These are phyloP conservation scores for Tricholoma flavovirens DNA, from an alignment of 768 basidiomycete genomes.

Conservation along the genomic window DNA sequence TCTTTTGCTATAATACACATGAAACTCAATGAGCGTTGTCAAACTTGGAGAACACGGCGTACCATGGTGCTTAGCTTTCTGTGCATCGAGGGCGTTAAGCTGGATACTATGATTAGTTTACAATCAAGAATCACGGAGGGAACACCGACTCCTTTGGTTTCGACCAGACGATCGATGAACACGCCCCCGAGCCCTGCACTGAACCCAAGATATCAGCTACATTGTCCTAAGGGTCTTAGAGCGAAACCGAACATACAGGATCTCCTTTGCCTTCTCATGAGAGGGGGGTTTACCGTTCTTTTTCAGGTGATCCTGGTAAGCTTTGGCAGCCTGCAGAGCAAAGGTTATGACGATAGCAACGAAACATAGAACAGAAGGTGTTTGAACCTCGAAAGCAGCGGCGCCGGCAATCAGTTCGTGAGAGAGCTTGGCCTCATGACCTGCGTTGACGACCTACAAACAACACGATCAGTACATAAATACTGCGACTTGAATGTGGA, in stretches of 20 bases:
- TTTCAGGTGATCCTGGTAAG: conserved; percentile 50
- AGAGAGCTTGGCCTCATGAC: conserved; percentile 51
- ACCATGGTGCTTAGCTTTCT: conserved; percentile 25
- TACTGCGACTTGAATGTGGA: not conserved
- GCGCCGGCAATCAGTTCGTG: conserved; percentile 68
- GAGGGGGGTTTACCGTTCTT: conserved; percentile 41
- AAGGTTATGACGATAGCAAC: not conserved
- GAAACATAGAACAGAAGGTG: no score
- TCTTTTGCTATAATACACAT: conserved; percentile 1
- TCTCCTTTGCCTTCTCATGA: conserved; percentile 56
- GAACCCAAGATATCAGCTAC: not conserved
- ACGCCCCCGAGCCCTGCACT: conserved; percentile 52
- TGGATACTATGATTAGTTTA: conserved; percentile 11
- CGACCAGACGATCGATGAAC: conserved; percentile 47
- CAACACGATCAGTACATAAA: not conserved
- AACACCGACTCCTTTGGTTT: conserved; percentile 44
- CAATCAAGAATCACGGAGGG: not conserved
- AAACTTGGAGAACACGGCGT: not conserved
- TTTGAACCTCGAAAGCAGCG: conserved; percentile 53
- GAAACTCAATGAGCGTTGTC: not conserved
- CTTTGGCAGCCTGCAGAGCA: conserved; percentile 48
- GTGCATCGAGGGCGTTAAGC: conserved; percentile 26
- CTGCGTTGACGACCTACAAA: conserved; percentile 36
- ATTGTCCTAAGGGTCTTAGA: not conserved
- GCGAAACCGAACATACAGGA: conserved; percentile 30